Evolutionary conservation across 768 basidiomycete genomes (phyloP).

Genomic region (Strobilomyces dryophilus): DNA sequence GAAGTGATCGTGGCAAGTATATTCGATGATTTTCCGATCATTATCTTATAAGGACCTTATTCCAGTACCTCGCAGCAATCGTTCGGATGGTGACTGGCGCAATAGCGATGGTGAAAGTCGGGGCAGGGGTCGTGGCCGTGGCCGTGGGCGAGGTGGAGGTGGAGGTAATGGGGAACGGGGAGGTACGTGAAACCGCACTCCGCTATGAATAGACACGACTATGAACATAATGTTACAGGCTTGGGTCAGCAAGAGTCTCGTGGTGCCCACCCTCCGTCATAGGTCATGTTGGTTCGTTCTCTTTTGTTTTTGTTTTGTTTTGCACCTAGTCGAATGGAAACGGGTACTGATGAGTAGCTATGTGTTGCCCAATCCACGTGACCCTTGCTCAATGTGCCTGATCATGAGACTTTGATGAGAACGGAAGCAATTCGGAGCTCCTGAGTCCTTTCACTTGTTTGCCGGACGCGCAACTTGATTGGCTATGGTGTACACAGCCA

Average conservation of each 20-base stretch:
- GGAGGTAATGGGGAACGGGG: conserved; percentile 36
- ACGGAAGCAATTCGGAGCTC: neutral
- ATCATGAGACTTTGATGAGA: neutral
- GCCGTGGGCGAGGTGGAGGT: conserved; percentile 38
- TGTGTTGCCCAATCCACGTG: conserved; percentile 5
- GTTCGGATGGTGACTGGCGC: conserved; percentile 44
- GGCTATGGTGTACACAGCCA: neutral
- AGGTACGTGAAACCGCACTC: conserved; percentile 26
- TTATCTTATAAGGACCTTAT: neutral
- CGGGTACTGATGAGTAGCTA: neutral
- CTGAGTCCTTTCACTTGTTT: no score
- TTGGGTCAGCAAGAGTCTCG: conserved; percentile 22
- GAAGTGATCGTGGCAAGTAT: conserved; percentile 22
- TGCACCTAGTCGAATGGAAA: neutral
- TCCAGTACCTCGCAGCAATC: conserved; percentile 18
- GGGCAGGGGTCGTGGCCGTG: conserved; percentile 40
- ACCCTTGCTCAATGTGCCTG: neutral
- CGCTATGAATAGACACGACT: neutral
- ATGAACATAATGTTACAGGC: conserved; percentile 9
- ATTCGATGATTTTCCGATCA: neutral
- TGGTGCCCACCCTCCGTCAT: conserved; percentile 14
- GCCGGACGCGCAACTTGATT: no score
- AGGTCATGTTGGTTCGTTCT: conserved; percentile 1
- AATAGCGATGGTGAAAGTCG: conserved; percentile 40
- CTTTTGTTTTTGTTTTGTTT: neutral